Evolutionary conservation across 371 early-diverging fungal genomes (phyloP).

Genomic region (Apophysomyces elegans): DNA sequence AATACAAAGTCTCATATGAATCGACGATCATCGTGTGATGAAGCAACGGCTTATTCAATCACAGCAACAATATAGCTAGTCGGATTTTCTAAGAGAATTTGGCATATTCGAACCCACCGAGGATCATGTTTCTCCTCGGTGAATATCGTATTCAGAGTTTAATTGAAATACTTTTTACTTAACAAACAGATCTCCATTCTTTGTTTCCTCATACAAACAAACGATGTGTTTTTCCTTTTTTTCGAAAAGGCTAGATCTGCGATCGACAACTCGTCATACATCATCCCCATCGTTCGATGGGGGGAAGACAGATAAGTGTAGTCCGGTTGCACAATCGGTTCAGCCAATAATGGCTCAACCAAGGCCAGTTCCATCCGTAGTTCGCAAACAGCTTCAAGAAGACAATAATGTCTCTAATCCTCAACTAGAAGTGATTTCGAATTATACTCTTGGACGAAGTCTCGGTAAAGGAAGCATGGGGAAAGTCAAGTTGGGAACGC

Average conservation of each 20-base stretch:
- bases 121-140: slow-evolving; percentile 9
- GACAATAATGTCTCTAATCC: not conserved
- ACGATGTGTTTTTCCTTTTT: slow-evolving; percentile 7
- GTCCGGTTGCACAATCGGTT: not conserved
- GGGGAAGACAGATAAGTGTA: not conserved
- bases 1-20: too few species aligned
- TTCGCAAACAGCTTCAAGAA: not conserved
- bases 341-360: slow-evolving; percentile 1
- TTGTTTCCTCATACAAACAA: slow-evolving; percentile 8
- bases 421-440: slow-evolving; percentile 5
- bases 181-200: slow-evolving; percentile 10
- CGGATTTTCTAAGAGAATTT: too few species aligned
- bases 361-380: not conserved
- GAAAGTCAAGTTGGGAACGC: slow-evolving; percentile 49
- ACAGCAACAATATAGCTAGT: not conserved
- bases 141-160: not conserved
- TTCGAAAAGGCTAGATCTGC: not conserved
- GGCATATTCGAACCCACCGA: not conserved
- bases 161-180: not conserved
- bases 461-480: slow-evolving; percentile 55
- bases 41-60: not conserved
- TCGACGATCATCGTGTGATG: not conserved
- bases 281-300: not conserved
- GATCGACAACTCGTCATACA: slow-evolving; percentile 1
- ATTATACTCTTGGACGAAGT: slow-evolving; percentile 42